phyloP scores from a whole-genome alignment of 1,284 basidiomycete genomes.

The Butyriboletus appendiculatus region DNA sequence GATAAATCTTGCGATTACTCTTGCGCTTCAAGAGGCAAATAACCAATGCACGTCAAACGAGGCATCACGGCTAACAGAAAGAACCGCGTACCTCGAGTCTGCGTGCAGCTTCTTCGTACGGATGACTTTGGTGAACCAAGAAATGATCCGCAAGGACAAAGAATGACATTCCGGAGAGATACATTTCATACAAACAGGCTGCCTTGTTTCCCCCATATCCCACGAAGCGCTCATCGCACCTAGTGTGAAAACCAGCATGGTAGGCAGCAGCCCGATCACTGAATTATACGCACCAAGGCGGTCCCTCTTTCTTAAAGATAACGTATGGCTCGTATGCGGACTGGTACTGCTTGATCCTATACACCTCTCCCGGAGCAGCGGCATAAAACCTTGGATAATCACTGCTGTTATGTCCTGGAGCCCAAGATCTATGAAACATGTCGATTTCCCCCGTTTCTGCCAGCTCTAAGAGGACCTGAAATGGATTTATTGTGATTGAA shows the following conservation, averaged over 20 bases:
- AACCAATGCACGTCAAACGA: not conserved
- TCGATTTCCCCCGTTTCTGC: conserved; percentile 55
- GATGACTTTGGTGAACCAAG: conserved; percentile 81
- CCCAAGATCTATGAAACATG: conserved; percentile 79
- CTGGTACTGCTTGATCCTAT: conserved; percentile 74
- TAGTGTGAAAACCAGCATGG: conserved; percentile 19
- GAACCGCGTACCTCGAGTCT: conserved; percentile 55
- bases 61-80: not conserved
- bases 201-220: conserved; percentile 81
- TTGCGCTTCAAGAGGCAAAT: conserved; percentile 48
- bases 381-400: conserved; percentile 72
- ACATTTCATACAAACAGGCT: conserved; percentile 66
- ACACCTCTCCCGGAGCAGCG: conserved; percentile 64
- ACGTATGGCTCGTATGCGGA: conserved; percentile 85
- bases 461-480: conserved; percentile 56
- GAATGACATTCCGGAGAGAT: conserved; percentile 68
- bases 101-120: conserved; percentile 73
- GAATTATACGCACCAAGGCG: conserved; percentile 57
- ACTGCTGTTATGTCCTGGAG: conserved; percentile 76
- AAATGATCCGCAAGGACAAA: conserved; percentile 85
- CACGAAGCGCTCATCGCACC: conserved; percentile 88
- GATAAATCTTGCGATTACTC: conserved; percentile 75
- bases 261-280: not conserved
- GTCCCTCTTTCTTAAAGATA: conserved; percentile 73
- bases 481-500: not conserved